Base-by-base conservation (phyloP, 495 filamentous ascomycete species). In the Aspergillus kassunensis region DNA sequence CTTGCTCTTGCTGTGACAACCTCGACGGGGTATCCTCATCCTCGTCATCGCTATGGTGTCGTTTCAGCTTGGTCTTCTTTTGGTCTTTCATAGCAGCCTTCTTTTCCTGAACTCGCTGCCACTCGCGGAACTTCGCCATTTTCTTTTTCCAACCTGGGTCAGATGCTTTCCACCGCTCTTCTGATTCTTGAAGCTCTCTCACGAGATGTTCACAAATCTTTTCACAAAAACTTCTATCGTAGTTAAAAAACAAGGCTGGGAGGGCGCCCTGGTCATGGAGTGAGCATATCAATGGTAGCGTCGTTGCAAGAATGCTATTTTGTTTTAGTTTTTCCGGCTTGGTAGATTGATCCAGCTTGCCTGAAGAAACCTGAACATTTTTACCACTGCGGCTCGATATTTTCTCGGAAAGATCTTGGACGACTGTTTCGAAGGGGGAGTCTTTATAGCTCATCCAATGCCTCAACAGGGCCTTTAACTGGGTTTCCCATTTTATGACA, bases 221-320 rank as follows among this genome's bases (percentile, higher is more conserved):
- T 64, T 90, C 86, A 52, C 88, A 91, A 16, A 64, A 59, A 1
- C 49, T 54, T 30, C 88, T 78, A 51, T 90, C 85, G 60, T 85
- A 91, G 50, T 88, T 89, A 73, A 92, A 91, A 5, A 91, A 54
- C 13, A 92, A 78, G 0, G 85, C 87, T 0, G 88, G 88, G 5
- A 92, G 72, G 2, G 84, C 86, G 48, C 79, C 75, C 50, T 79
- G 75, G 2, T 73, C 65, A 44, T 89, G 79, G 1, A 92, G 75
- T 12, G 81, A 74, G 21, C 64, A 71, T 0, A 89, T 70, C 27
- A 90, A 61, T 0, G 83, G 79, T 18, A 90, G 69, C 3, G 79
- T 80, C 5, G 75, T 80, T 4, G 63, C 42, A 6, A 68, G 54
- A 10, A 84, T 52, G 30, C 29, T 56, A 18, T 23, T 31, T 10